phyloP scores from a whole-genome alignment of 148 eudicot genomes.

The Amaranthus palmeri region DNA sequence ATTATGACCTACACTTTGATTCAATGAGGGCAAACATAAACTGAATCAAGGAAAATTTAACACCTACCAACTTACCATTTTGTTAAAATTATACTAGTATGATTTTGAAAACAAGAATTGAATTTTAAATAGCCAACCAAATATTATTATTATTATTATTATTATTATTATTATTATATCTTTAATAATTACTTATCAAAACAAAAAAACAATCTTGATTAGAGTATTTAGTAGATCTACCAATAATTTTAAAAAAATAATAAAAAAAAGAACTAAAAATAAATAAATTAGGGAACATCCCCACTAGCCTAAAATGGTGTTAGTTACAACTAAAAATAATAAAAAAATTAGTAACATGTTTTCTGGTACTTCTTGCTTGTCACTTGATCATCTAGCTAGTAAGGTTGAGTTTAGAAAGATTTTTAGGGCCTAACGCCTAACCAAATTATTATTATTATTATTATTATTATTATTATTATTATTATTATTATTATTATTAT shows the following conservation, averaged over 20 bases:
- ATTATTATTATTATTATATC: neutral
- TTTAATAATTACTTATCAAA: neutral
- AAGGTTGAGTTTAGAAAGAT: neutral
- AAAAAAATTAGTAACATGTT: conserved; percentile 22
- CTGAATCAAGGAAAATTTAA: no score
- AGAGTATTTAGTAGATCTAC: conserved; percentile 12
- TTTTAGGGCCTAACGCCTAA: conserved; percentile 28
- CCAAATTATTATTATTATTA: conserved; percentile 31
- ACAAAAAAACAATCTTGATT: conserved; percentile 7
- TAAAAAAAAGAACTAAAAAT: neutral
- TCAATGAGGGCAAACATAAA: no score
- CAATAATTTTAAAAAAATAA: conserved; percentile 2
- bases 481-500: no score
- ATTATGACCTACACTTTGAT: no score
- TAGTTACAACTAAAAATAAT: conserved; percentile 39
- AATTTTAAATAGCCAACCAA: no score
- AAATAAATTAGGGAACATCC: conserved; percentile 9
- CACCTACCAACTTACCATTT: no score
- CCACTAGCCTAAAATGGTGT: conserved; percentile 25
- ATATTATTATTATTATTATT: neutral
- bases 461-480: no score
- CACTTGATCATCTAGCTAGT: conserved; percentile 8
- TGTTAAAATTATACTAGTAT: no score
- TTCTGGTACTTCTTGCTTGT: conserved; percentile 28
- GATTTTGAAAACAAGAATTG: no score